Evolutionary conservation across 768 basidiomycete genomes (phyloP).

Genomic region (Leccinum sublutescens): DNA sequence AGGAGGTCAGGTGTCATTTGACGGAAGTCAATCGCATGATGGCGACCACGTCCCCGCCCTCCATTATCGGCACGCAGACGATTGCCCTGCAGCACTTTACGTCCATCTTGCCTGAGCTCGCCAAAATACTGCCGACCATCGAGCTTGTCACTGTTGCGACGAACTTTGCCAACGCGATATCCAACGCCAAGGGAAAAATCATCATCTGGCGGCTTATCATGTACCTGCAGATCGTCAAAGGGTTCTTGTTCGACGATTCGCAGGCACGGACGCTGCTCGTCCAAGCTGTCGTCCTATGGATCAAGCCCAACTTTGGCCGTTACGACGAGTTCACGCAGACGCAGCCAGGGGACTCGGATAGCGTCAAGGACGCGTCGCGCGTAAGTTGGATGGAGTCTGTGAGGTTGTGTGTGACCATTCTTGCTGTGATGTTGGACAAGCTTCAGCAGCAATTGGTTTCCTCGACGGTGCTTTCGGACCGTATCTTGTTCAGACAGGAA

Average conservation of each 20-base stretch:
- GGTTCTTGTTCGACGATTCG: constrained; percentile 81
- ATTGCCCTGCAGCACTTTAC: constrained; percentile 93
- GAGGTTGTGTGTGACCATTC: constrained; percentile 84
- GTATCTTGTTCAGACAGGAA: constrained; percentile 66
- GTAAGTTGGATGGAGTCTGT: constrained; percentile 88
- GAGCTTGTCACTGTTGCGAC: constrained; percentile 88
- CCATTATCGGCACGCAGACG: constrained; percentile 96
- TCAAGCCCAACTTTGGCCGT: constrained; percentile 91
- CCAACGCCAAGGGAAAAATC: constrained; percentile 77
- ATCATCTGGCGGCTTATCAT: constrained; percentile 92
- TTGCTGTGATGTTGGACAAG: constrained; percentile 88
- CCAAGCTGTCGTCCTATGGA: constrained; percentile 88
- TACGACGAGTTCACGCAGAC: constrained; percentile 80
- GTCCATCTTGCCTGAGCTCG: constrained; percentile 84
- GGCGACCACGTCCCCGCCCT: constrained; percentile 69
- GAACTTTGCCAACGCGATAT: constrained; percentile 82
- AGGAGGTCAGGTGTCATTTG: constrained; percentile 76
- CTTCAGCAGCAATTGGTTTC: constrained; percentile 77
- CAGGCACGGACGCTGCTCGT: constrained; percentile 77
- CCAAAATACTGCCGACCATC: constrained; percentile 73
- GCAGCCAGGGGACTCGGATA: constrained; percentile 64
- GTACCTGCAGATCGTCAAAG: constrained; percentile 88
- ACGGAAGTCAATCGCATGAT: constrained; percentile 86
- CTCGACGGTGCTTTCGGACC: constrained; percentile 60
- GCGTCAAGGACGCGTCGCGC: constrained; percentile 66